These are phyloP conservation scores for Dujonia santamariae DNA, from an alignment of 1,139 yeast genomes.

Conservation along the genomic window DNA sequence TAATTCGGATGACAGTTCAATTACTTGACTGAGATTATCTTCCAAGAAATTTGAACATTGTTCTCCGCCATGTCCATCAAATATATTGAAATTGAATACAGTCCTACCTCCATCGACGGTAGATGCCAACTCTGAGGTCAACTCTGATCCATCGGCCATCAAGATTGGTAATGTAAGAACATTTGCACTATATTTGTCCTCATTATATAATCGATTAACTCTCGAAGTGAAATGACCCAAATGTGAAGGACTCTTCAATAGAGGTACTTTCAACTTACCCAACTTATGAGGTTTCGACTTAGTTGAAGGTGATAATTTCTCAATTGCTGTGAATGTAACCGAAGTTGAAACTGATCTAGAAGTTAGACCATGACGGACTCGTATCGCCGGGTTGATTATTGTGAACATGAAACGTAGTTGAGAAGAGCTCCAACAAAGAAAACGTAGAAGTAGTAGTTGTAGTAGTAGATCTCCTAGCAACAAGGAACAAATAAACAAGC, in stretches of 20 bases:
- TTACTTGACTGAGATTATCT: conserved; percentile 48
- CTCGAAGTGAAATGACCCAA: conserved; percentile 80
- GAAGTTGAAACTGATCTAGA: conserved; percentile 17
- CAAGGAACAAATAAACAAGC: no score
- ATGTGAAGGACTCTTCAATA: conserved; percentile 68
- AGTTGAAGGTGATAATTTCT: conserved; percentile 13
- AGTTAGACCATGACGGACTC: no score
- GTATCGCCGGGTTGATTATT: no score
- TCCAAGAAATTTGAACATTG: conserved; percentile 65
- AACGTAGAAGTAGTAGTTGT: no score
- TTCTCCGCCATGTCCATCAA: conserved; percentile 94
- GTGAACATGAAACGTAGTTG: no score
- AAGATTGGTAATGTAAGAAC: conserved; percentile 39
- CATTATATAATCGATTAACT: conserved; percentile 74
- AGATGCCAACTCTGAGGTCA: background rate
- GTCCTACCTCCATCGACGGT: conserved; percentile 6
- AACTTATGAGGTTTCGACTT: conserved; percentile 15
- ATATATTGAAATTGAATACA: conserved; percentile 65
- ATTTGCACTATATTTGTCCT: conserved; percentile 71
- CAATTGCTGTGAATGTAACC: conserved; percentile 28
- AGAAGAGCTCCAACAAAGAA: no score
- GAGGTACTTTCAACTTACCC: conserved; percentile 43
- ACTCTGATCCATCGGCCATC: background rate
- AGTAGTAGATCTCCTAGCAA: no score
- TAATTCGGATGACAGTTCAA: conserved; percentile 38